Evolutionary conservation across 139 green algal genomes (phyloP).

Genomic region (Bryopsis sp.): DNA sequence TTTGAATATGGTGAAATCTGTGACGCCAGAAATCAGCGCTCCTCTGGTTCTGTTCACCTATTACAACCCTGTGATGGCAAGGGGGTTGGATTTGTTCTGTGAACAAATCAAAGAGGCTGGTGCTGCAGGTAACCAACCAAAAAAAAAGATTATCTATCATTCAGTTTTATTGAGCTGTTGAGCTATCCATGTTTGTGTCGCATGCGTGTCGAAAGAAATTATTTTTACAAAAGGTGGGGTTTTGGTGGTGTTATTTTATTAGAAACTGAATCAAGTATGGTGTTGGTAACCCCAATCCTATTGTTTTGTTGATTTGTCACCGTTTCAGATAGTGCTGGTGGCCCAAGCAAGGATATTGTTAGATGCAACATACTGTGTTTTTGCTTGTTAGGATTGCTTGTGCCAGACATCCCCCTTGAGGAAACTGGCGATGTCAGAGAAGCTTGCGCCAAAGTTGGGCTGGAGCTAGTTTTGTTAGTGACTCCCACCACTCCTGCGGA

Average conservation of each 20-base stretch:
- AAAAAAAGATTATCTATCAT: neutral
- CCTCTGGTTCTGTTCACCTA: constrained; percentile 97
- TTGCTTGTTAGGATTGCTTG: constrained; percentile 86
- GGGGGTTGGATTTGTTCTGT: constrained; percentile 80
- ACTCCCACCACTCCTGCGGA: constrained; percentile 86
- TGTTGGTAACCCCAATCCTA: no score
- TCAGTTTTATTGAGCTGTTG: no score
- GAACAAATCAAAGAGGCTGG: constrained; percentile 72
- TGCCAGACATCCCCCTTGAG: constrained; percentile 96
- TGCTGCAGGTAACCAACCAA: constrained; percentile 40
- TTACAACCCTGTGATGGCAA: constrained; percentile 95
- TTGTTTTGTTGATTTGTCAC: no score
- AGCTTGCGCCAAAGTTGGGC: constrained; percentile 44
- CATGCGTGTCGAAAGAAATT: no score
- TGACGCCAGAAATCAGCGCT: constrained; percentile 51
- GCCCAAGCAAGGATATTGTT: no score
- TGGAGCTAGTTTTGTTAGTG: constrained; percentile 88
- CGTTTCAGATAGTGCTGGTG: no score
- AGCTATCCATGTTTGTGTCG: no score
- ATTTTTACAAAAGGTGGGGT: no score
- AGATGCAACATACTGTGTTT: no score
- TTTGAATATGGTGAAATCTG: constrained; percentile 50
- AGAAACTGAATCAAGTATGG: no score
- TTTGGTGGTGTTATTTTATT: no score
- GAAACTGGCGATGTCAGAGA: constrained; percentile 74